phyloP scores from a whole-genome alignment of 2,329 filamentous ascomycete species.

The Scorias spongiosa region DNA sequence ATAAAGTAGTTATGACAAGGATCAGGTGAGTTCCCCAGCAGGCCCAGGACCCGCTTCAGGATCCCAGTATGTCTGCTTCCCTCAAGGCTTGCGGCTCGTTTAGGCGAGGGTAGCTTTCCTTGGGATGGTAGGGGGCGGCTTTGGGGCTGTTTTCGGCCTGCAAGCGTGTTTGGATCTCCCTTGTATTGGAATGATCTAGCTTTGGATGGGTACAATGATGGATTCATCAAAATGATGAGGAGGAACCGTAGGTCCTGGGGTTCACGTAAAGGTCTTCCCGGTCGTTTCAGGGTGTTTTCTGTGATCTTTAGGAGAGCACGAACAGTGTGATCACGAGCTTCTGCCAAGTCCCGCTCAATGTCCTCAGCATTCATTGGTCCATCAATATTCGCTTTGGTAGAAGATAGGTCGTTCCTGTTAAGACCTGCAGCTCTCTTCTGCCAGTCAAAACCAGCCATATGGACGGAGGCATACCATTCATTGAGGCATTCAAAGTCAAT shows the following conservation, averaged over 20 bases:
- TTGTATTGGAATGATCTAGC: conserved; percentile 3
- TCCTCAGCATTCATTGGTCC: conserved; percentile 28
- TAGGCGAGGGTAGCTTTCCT: conserved; percentile 12
- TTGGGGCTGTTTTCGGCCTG: conserved; percentile 6
- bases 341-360: conserved; percentile 37
- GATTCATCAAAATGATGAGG: conserved; percentile 64
- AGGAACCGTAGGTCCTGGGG: conserved; percentile 63
- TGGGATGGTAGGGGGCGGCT: conserved; percentile 7
- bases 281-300: conserved; percentile 66
- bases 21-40: conserved; percentile 60
- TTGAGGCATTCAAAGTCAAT: conserved; percentile 60
- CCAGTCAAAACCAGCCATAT: conserved; percentile 57
- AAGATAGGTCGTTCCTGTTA: conserved; percentile 8
- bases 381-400: conserved; percentile 26
- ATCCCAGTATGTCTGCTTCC: conserved; percentile 65
- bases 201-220: conserved; percentile 45
- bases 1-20: conserved; percentile 65
- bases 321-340: conserved; percentile 55
- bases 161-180: conserved; percentile 1
- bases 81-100: conserved; percentile 12
- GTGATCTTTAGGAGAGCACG: conserved; percentile 59
- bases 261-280: conserved; percentile 51
- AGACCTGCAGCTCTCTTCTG: conserved; percentile 37
- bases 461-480: conserved; percentile 59
- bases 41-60: conserved; percentile 68